A percentile compares a stretch with the other conserved stretches of the same genome.
phyloP scores from a whole-genome alignment of 106 monocot genomes.

The Cymbidium sinense region DNA sequence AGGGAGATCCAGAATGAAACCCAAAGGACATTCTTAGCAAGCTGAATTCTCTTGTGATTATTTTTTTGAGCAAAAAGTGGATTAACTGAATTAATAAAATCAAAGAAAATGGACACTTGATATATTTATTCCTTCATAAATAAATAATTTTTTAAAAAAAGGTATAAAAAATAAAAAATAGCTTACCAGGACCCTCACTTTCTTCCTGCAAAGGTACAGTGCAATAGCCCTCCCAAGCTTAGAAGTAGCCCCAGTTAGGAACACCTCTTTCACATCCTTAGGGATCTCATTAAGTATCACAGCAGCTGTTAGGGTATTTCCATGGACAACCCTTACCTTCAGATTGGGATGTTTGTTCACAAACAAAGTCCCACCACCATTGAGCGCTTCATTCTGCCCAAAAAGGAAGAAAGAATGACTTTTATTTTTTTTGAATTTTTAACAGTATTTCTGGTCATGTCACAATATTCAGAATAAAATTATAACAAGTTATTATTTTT shows the following conservation, averaged over 20 bases:
- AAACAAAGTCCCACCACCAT: constrained; percentile 91
- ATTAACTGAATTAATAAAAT: neutral
- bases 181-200: constrained; percentile 72
- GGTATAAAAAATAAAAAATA: neutral
- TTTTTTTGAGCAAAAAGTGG: neutral
- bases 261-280: constrained; percentile 59
- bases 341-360: constrained; percentile 76
- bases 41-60: neutral
- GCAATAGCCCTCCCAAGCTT: constrained; percentile 95
- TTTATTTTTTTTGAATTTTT: neutral
- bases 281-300: constrained; percentile 84
- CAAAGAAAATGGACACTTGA: neutral
- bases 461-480: neutral
- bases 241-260: constrained; percentile 89
- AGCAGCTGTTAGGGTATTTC: constrained; percentile 88
- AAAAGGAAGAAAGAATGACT: neutral
- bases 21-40: neutral
- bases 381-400: constrained; percentile 81
- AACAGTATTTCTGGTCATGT: neutral
- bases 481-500: too few relatives aligned
- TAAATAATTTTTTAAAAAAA: neutral
- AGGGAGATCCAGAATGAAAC: too few relatives aligned
- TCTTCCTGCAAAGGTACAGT: constrained; percentile 72
- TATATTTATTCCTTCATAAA: neutral
- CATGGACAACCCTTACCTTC: constrained; percentile 76